These are phyloP conservation scores for Mycena albidolilacea DNA, from an alignment of 768 basidiomycete genomes.

Conservation along the genomic window DNA sequence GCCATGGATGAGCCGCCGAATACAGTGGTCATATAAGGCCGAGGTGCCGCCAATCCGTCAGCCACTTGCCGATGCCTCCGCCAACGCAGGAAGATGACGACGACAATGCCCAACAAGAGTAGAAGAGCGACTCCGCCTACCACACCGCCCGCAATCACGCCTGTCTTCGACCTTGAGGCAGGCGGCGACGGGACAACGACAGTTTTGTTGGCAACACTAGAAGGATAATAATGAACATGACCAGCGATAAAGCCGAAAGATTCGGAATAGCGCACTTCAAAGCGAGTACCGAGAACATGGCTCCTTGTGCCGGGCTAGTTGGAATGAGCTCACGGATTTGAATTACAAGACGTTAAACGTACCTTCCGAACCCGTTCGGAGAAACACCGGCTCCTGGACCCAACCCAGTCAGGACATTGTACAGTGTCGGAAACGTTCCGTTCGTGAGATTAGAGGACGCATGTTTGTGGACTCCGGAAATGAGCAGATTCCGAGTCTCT, in stretches of 20 bases:
- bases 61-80: not conserved
- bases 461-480: slow-evolving; percentile 46
- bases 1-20: not conserved
- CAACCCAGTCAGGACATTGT: slow-evolving; percentile 42
- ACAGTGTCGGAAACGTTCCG: slow-evolving; percentile 46
- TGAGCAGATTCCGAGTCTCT: slow-evolving; percentile 54
- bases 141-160: not conserved
- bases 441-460: slow-evolving; percentile 32
- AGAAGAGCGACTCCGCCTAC: not conserved
- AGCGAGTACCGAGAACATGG: slow-evolving; percentile 48
- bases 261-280: slow-evolving; percentile 40
- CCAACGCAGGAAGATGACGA: slow-evolving; percentile 34
- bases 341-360: not conserved
- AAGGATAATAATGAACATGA: not conserved
- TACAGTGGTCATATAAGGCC: slow-evolving; percentile 8
- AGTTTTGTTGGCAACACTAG: not conserved
- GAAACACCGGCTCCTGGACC: not conserved
- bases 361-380: slow-evolving; percentile 43
- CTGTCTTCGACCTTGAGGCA: not conserved
- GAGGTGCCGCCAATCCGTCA: not conserved
- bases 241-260: not conserved
- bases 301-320: slow-evolving; percentile 51
- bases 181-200: not conserved
- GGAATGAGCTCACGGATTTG: slow-evolving; percentile 1
- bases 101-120: not conserved